Percentiles rank a stretch among this genome's conserved stretches.
phyloP scores from a whole-genome alignment of 2,329 filamentous ascomycete species.

The Trichoderma sp. region DNA sequence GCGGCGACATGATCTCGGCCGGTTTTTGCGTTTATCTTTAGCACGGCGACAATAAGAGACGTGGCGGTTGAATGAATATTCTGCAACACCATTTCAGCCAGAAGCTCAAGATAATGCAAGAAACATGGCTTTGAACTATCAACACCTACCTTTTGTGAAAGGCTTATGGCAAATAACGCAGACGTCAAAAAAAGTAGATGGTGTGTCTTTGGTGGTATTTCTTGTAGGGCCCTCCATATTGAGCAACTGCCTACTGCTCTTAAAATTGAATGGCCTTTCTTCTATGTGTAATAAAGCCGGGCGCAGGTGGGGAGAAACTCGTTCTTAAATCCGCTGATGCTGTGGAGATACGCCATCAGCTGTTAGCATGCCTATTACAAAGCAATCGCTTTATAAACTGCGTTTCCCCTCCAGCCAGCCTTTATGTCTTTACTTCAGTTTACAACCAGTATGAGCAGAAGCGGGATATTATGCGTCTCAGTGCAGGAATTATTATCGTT shows the following conservation, averaged over 20 bases:
- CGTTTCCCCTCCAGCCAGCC: neutral
- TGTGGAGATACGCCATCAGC: neutral
- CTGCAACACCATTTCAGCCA: neutral
- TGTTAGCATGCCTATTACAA: neutral
- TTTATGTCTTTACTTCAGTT: neutral
- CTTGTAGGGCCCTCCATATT: neutral
- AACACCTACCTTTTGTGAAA: neutral
- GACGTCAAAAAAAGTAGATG: neutral
- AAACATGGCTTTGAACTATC: too few relatives aligned
- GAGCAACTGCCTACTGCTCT: neutral
- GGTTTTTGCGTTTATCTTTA: neutral
- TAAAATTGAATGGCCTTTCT: neutral
- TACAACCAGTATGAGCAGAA: neutral
- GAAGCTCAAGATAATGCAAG: neutral
- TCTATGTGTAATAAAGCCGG: neutral
- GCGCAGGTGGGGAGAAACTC: neutral
- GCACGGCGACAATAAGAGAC: slow-evolving; percentile 13
- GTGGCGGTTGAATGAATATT: slow-evolving; percentile 6
- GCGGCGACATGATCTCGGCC: neutral
- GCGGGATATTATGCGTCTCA: neutral
- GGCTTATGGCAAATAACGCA: neutral
- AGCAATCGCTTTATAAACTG: neutral
- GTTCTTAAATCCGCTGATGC: neutral
- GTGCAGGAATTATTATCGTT: neutral
- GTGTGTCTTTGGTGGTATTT: neutral